phyloP scores from a whole-genome alignment of 805 yeast genomes.

The Kluyveromyces lactis region DNA sequence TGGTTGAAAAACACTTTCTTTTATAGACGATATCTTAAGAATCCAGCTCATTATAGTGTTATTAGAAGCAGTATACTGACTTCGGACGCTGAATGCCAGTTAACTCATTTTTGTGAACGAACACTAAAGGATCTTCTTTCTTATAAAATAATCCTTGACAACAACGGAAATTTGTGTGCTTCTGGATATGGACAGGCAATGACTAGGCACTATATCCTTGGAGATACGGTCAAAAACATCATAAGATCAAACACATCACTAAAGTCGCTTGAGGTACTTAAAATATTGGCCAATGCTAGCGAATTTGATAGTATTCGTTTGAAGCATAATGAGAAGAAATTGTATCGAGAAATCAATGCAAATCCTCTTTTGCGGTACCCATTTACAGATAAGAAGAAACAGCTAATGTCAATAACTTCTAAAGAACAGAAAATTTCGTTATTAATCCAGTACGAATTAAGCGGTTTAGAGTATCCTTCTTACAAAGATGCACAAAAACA shows the following conservation, averaged over 20 bases:
- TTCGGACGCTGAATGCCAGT: conserved; percentile 24
- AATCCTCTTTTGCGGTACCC: conserved; percentile 34
- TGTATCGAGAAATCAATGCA: conserved; percentile 36
- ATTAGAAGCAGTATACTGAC: conserved; percentile 12
- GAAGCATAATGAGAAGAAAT: conserved; percentile 36
- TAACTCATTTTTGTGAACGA: conserved; percentile 29
- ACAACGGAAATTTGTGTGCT: conserved; percentile 17
- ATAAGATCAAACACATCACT: conserved; percentile 15
- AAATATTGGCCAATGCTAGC: conserved; percentile 27
- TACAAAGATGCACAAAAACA: conserved; percentile 34
- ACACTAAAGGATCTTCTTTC: conserved; percentile 28
- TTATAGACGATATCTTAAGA: conserved; percentile 35
- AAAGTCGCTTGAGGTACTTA: conserved; percentile 16
- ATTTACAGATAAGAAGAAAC: conserved; percentile 23
- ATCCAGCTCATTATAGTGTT: conserved; percentile 35
- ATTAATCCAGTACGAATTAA: conserved; percentile 41
- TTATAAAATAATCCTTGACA: conserved; percentile 24
- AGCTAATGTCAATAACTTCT: conserved; percentile 17
- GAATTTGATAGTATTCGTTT: conserved; percentile 37
- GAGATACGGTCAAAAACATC: conserved; percentile 35
- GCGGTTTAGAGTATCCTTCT: conserved; percentile 40
- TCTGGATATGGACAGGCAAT: conserved; percentile 40
- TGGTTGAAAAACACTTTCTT: conserved; percentile 46
- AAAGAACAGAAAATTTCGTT: conserved; percentile 34
- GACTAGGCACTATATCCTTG: conserved; percentile 40